Base-by-base conservation (phyloP, 257 asterid genomes). In the Ballota nigra region DNA sequence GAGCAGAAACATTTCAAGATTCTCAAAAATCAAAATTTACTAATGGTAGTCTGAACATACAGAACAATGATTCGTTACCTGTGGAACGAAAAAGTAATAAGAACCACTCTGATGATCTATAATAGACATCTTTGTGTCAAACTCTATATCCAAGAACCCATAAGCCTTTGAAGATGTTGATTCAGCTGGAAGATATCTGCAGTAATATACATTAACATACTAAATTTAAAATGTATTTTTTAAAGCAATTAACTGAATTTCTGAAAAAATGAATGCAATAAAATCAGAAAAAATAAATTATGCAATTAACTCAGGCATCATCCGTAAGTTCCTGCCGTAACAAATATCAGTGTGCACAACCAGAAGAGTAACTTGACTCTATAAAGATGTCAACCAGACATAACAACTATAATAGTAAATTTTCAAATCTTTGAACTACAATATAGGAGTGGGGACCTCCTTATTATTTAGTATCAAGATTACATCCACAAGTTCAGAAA, bases 21-120 rank as follows among this genome's bases (percentile, higher is more conserved):
- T 20, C 53, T 45, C 53, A 45, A 45, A 45, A n/a, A 45, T 4
- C 53, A 6, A 18, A 51, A 19, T 16, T 18, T 22, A 64, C 61
- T 15, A 62, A 36, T 41, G 45, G 23, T 62, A 23, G 72, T n/a
- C 9, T 69, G 22, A 66, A 72, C 64, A 52, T 64, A 60, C 70
- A 40, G 49, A 61, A 64, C 59, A 67, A 67, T 64, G 34, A 53
- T 62, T 19, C 65, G 15, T 74, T 82, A 83, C 98, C 85, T 90
- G 97, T 41, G 98, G 98, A 55, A 92, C 81, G 79, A 90, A 88
- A 71, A 90, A 78, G 84, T 84, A 75, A 83, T 71, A 81, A 36
- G 94, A 80, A 72, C 97, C 97, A 61, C 63, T 78, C 79, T 86
- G 85, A 56, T 69, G 83, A 83, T 85, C 82, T 75, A 83, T 18